Evolutionary conservation across 495 filamentous ascomycete genomes (phyloP), one percentile per base, ranked within the genome.

Genomic region (Daldinia grandis): DNA sequence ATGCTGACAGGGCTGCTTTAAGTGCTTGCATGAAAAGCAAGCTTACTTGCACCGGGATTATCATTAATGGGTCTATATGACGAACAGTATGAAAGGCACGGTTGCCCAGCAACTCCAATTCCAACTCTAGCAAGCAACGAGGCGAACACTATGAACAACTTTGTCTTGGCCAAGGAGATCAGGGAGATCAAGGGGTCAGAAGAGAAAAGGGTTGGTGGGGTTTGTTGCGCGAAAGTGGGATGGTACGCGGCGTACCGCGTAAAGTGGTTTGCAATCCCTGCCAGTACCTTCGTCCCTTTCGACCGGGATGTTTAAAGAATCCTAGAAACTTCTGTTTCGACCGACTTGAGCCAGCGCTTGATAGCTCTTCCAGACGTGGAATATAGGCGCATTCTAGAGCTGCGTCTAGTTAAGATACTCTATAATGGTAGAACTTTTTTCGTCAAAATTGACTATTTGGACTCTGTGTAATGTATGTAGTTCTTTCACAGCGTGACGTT

Each of bases 21-120:
- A 77, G 73, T 77, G 75, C 75, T 76, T 77, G 75, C 75, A 77
- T 77, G 73, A 77, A 76, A 72, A 72, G 68, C 68, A 63, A 40
- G 70, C 60, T 68, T 71, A 42, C 66, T 62, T 24, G 28, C 21
- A 42, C 38, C 12, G 37, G 19, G 35, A 59, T 28, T 42, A 15
- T 25, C 49, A 50, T 57, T 44, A 62, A 66, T 51, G 42, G 40
- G 38, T 64, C 35, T 67, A 35, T 59, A 67, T 62, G 54, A 60
- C 21, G 57, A 37, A 73, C 55, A 71, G 64, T 71, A 70, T 65
- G 68, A 76, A 66, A 72, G 73, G 64, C 68, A 75, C 71, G 70
- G 73, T 71, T 77, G 75, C 75, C 73, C 74, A 77, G 75, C 75
- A 77, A 77, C 75, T 76, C 63, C 63, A 57, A 28, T 56, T 51